Conservation (phyloP, 1,139 yeast species). For the Kluyveromyces sp. region DNA sequence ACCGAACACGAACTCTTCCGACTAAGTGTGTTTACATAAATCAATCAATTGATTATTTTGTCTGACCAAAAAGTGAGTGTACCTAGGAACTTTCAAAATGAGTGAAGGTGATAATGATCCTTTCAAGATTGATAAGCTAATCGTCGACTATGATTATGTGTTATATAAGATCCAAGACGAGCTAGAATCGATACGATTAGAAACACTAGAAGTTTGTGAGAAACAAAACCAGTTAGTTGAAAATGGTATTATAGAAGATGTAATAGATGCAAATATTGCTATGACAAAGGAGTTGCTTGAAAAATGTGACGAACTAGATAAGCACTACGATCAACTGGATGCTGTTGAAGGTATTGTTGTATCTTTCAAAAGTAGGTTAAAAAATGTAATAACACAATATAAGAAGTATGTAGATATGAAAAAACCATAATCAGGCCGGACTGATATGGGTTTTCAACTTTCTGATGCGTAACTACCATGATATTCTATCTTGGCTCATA, state of each 20-base stretch:
- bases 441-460: not conserved
- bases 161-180: slow-evolving; percentile 53
- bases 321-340: slow-evolving; percentile 58
- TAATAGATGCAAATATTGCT: slow-evolving; percentile 39
- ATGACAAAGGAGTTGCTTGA: slow-evolving; percentile 37
- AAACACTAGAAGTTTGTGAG: slow-evolving; percentile 32
- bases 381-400: slow-evolving; percentile 13
- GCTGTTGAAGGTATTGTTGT: slow-evolving; percentile 39
- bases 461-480: slow-evolving; percentile 15
- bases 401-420: slow-evolving; percentile 5
- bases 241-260: slow-evolving; percentile 32
- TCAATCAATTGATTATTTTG: not conserved
- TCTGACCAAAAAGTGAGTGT: not conserved
- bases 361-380: slow-evolving; percentile 25
- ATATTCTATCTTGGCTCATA: slow-evolving; percentile 19
- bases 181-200: slow-evolving; percentile 35
- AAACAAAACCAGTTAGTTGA: slow-evolving; percentile 27
- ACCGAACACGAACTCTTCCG: not conserved
- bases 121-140: slow-evolving; percentile 49
- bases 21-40: not conserved
- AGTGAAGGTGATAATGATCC: slow-evolving; percentile 44
- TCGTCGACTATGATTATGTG: slow-evolving; percentile 55
- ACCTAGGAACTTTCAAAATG: too few relatives aligned
- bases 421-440: not conserved
- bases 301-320: slow-evolving; percentile 50